Percentiles rank a stretch among this genome's conserved stretches.
These are phyloP conservation scores for Elsinoe fawcettii DNA, from an alignment of 2,329 filamentous ascomycete genomes.

Conservation along the genomic window DNA sequence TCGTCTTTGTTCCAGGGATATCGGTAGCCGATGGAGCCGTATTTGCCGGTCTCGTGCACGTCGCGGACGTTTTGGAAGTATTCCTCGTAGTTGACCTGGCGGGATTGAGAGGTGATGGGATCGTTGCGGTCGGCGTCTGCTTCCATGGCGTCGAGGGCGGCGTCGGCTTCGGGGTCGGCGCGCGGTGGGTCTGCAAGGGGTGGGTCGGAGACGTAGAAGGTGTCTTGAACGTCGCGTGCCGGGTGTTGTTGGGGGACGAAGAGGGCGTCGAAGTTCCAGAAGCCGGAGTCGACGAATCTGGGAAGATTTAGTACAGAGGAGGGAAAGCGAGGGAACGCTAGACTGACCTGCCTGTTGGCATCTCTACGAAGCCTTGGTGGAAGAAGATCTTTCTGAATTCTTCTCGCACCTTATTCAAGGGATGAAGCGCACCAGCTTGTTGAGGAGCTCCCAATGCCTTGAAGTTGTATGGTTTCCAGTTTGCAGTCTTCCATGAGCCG, in stretches of 20 bases:
- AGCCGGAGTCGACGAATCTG: slow-evolving; percentile 84
- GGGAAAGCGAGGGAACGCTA: neutral
- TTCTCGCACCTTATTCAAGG: slow-evolving; percentile 83
- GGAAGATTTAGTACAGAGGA: neutral
- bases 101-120: slow-evolving; percentile 25
- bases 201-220: slow-evolving; percentile 95
- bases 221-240: slow-evolving; percentile 93
- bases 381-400: slow-evolving; percentile 99
- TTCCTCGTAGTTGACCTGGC: slow-evolving; percentile 59
- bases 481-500: slow-evolving; percentile 85
- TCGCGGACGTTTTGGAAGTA: slow-evolving; percentile 84
- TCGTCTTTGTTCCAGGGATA: slow-evolving; percentile 91
- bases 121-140: slow-evolving; percentile 40
- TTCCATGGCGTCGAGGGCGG: slow-evolving; percentile 43
- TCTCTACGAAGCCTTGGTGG: slow-evolving; percentile 97
- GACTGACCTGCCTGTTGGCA: slow-evolving; percentile 72
- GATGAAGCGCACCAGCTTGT: slow-evolving; percentile 43
- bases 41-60: slow-evolving; percentile 86
- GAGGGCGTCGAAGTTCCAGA: slow-evolving; percentile 98
- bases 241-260: slow-evolving; percentile 98
- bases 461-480: slow-evolving; percentile 80
- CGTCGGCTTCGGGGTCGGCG: slow-evolving; percentile 45
- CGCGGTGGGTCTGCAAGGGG: slow-evolving; percentile 60
- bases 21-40: slow-evolving; percentile 90
- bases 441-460: slow-evolving; percentile 61